A percentile compares a stretch with the other conserved stretches of the same genome.
These are phyloP conservation scores for Raphanus raphanistrum DNA, from an alignment of 345 rosid genomes.

Conservation along the genomic window DNA sequence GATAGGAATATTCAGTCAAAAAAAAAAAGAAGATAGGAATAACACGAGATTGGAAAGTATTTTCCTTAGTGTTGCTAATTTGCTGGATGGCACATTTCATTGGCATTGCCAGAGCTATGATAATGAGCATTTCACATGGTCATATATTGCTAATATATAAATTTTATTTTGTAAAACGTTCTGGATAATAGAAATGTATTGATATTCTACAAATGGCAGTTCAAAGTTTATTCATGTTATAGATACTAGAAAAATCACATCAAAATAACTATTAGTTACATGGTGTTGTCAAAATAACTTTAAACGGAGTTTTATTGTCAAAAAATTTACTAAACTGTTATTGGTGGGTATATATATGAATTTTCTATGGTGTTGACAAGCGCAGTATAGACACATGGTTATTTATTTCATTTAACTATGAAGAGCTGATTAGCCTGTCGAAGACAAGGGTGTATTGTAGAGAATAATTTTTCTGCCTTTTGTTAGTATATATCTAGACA, in stretches of 20 bases:
- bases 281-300: too few relatives aligned
- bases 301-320: not conserved
- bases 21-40: not conserved
- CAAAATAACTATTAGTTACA: not conserved
- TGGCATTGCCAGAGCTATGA: constrained; percentile 8
- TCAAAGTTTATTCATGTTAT: not conserved
- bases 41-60: constrained; percentile 28
- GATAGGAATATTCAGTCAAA: not conserved
- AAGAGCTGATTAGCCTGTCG: constrained; percentile 3
- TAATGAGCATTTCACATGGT: constrained; percentile 27
- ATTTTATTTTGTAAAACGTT: not conserved
- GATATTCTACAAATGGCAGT: not conserved
- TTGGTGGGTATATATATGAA: not conserved
- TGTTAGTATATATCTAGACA: not conserved
- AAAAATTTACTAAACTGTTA: not conserved
- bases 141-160: not conserved
- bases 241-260: not conserved
- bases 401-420: not conserved
- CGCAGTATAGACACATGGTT: not conserved
- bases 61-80: constrained; percentile 21
- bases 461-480: not conserved
- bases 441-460: not conserved
- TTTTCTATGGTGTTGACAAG: not conserved
- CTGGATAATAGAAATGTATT: not conserved
- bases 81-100: constrained; percentile 32